Evolutionary conservation across 2,329 filamentous ascomycete species (phyloP), one percentile per base, ranked within the genome.

Genomic region (Colletotrichum sidae): DNA sequence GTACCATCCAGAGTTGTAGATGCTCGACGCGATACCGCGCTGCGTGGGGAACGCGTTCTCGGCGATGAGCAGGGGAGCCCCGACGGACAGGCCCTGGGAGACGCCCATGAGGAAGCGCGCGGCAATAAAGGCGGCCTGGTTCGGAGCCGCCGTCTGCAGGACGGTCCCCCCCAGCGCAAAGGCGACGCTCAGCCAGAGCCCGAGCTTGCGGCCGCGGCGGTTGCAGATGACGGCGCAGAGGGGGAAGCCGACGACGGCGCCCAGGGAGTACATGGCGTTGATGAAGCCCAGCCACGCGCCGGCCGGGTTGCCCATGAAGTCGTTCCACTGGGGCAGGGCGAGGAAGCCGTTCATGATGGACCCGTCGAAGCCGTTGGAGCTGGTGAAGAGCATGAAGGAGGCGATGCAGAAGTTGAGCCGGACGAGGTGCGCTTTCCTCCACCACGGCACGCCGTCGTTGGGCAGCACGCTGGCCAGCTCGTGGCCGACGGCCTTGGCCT

Each of bases 181-280:
- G 47, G 53, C 17, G 6, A 59, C 47, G 6, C 60, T 53, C n/a
- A 58, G 41, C 60, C 60, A 64, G 17, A 64, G 49, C n/a, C 60
- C 60, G 8, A 47, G 47, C 55, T 64, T 64, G 12, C 60, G 55
- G 15, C 60, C 60, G 42, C 55, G 55, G 10, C 50, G 47, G 47
- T 64, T 64, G 49, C 55, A 58, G 3, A 75, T 69, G 77, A 79
- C 80, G 13, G 78, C 77, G n/a, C 77, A 76, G 37, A 81, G 34
- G 8, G 60, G 60, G 51, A 6, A 64, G 10, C 47, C 60, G 34
- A 59, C 70, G 61, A 80, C 78, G 4, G 76, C 73, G 13, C 79
- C 78, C n/a, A 77, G 57, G 60, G 77, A 76, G 75, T 76, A 80
- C 12, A 74, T 76, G 0, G 55, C 55, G 41, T 59, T 67, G 47